Evolutionary conservation across 805 yeast genomes (phyloP), one percentile per base, ranked within the genome.

Genomic region (Candida suzukii): DNA sequence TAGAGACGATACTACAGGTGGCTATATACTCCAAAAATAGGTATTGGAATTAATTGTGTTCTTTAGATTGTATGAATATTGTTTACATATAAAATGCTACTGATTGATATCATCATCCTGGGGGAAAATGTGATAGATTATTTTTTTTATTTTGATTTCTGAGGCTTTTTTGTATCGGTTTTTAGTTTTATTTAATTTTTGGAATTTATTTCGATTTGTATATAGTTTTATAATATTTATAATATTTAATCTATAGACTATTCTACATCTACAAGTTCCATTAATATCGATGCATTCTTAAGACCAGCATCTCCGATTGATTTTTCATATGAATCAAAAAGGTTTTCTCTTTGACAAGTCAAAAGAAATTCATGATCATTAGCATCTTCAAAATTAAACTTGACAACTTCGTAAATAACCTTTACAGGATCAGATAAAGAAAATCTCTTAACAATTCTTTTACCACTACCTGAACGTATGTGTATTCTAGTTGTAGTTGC

Each of bases 381-480:
- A 6, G 70, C 63, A 39, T 63, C 66, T 5, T 67, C 69, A 31
- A 84, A 64, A 9, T 74, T 72, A 30, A 64, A 66, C 60, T 91
- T 91, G 21, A 83, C 74, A 56, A 75, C 76, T 50, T 78, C 82
- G 58, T 74, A 93, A 2, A 93, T 58, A 1, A 57, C 60, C 3
- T 66, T 44, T 0, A 93, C 87, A 3, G 71, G 66, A 48, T 85
- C 95, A 3, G 64, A 58, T 11, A 73, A 53, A 9, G 63, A 61
- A 50, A 91, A 84, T 43, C 86, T 74, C 45, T 87, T 81, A 11
- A 91, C 82, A 12, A 82, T 64, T 43, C 97, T 70, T 37, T 79
- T 73, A n/a, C 98, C 97, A 52, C 82, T 87, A 16, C 90, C 93
- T 24, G 86, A 74, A 44, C 96, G 71, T n/a, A 93, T 73, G 61